Base-by-base conservation (phyloP, 768 basidiomycete species). In the Rhodotorula babjevae region DNA sequence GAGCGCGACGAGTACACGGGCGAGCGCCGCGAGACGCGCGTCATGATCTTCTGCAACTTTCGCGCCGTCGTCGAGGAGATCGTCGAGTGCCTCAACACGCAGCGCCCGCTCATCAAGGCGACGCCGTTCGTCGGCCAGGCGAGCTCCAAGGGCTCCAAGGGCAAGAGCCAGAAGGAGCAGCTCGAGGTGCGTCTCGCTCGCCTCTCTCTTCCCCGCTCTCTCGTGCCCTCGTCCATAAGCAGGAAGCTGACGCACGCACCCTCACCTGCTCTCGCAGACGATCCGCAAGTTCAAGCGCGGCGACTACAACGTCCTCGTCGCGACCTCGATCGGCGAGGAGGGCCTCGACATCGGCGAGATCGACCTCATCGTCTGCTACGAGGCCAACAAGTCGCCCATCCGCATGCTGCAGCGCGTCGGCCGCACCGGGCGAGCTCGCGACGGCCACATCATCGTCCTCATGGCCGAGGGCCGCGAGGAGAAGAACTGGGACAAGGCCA, bases 271-370 rank as follows among this genome's bases (percentile, higher is more conserved):
- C 19, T 27, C 36, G 5, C 74, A 97, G 93, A 85, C 91, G 46
- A 91, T 99, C 78, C 83, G 87, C 69, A 86, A 87, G 73, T 98
- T 99, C 84, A 93, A 93, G 80, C 83, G 82, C 9, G 93, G 92
- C 19, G 88, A 88, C 69, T 92, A 87, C 80, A 99, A 99, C 77
- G 88, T 96, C 50, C 83, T 99, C 19, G 95, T 99, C 15, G 90
- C 94, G 2, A 98, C 96, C 10, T 95, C 90, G 8, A 92, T 99
- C 66, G 96, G 96, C 31, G 96, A 99, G 82, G 96, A 99, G 81
- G 96, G 96, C 68, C 84, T 99, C 27, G 96, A 99, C 80, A 99
- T 99, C 67, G 96, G 96, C 46, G 94, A 96, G 80, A 89, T 99
- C 25, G 96, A 99, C 80, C 84, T 93, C 79, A 95, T 97, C 67